Percentiles rank a stretch among this genome's conserved stretches.
phyloP scores from a whole-genome alignment of 2,329 filamentous ascomycete species.

The Aspergillus oerlinghausenensis region DNA sequence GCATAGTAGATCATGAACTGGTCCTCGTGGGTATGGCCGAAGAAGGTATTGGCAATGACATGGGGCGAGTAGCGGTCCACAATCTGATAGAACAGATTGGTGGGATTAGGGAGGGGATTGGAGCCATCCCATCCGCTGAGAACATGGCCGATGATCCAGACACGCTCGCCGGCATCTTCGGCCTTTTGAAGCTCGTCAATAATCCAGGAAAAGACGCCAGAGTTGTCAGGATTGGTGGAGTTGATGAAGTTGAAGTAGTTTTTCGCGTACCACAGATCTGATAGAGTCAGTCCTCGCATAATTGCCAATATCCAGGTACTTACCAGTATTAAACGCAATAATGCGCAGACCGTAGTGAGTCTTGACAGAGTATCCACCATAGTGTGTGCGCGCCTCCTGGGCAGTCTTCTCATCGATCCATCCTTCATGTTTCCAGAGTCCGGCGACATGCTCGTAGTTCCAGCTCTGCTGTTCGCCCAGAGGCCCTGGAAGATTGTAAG shows the following conservation, averaged over 20 bases:
- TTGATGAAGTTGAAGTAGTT: constrained; percentile 52
- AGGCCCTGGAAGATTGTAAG: constrained; percentile 49
- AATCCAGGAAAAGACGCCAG: constrained; percentile 47
- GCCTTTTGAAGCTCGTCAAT: constrained; percentile 50
- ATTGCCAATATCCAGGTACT: background rate
- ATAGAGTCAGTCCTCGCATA: background rate
- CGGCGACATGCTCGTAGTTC: constrained; percentile 55
- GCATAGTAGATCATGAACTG: constrained; percentile 52
- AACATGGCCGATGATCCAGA: constrained; percentile 54
- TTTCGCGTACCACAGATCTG: constrained; percentile 25
- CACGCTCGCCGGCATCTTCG: constrained; percentile 49
- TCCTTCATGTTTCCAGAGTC: constrained; percentile 52
- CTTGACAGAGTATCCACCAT: constrained; percentile 53
- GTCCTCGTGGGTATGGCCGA: constrained; percentile 54
- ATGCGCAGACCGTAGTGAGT: constrained; percentile 51
- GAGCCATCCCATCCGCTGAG: constrained; percentile 53
- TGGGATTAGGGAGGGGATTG: constrained; percentile 52
- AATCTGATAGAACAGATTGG: constrained; percentile 53
- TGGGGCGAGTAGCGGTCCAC: constrained; percentile 52
- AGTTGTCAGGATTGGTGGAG: constrained; percentile 48
- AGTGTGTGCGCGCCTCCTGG: constrained; percentile 48
- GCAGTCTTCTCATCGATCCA: constrained; percentile 49
- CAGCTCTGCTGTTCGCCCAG: constrained; percentile 54
- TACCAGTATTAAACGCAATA: constrained; percentile 51
- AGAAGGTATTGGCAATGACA: constrained; percentile 53